Percentiles rank a stretch among this genome's conserved stretches.
Conservation (phyloP, 2,329 filamentous ascomycete genomes). For the Trichoderma cornu-damae region DNA sequence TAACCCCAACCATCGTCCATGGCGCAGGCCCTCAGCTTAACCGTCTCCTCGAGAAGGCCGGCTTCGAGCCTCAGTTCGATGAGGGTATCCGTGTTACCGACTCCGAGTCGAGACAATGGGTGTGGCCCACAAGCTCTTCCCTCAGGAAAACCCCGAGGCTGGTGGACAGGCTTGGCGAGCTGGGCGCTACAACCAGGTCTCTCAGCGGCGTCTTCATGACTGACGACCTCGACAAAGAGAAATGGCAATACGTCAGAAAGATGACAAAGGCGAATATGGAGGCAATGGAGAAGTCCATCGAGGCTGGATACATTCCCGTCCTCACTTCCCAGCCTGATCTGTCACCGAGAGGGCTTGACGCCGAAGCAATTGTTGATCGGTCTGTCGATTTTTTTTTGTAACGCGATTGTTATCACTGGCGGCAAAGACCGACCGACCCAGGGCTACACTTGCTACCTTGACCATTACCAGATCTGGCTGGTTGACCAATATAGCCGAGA, state of each 20-base stretch:
- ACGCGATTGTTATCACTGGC: slow-evolving; percentile 80
- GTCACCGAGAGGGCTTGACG: slow-evolving; percentile 78
- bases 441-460: slow-evolving; percentile 83
- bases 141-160: slow-evolving; percentile 94
- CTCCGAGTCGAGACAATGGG: slow-evolving; percentile 95
- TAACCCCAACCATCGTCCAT: slow-evolving; percentile 89
- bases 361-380: slow-evolving; percentile 75
- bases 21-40: slow-evolving; percentile 94
- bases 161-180: slow-evolving; percentile 80
- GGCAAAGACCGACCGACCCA: slow-evolving; percentile 55
- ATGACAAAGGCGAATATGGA: slow-evolving; percentile 87
- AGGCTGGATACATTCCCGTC: slow-evolving; percentile 85
- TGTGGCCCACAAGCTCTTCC: slow-evolving; percentile 84
- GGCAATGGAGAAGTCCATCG: slow-evolving; percentile 86
- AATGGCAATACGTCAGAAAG: slow-evolving; percentile 93
- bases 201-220: slow-evolving; percentile 89
- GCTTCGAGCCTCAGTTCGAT: slow-evolving; percentile 91
- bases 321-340: slow-evolving; percentile 79
- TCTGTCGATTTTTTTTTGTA: slow-evolving; percentile 88
- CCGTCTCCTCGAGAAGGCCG: slow-evolving; percentile 79
- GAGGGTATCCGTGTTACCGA: slow-evolving; percentile 96
- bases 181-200: slow-evolving; percentile 83
- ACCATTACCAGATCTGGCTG: slow-evolving; percentile 92
- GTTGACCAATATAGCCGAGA: slow-evolving; percentile 91
- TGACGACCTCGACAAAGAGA: slow-evolving; percentile 93